A percentile compares a stretch with the other conserved stretches of the same genome.
phyloP scores from a whole-genome alignment of 2,329 filamentous ascomycete species.

The Dryadomyces sulphureus region DNA sequence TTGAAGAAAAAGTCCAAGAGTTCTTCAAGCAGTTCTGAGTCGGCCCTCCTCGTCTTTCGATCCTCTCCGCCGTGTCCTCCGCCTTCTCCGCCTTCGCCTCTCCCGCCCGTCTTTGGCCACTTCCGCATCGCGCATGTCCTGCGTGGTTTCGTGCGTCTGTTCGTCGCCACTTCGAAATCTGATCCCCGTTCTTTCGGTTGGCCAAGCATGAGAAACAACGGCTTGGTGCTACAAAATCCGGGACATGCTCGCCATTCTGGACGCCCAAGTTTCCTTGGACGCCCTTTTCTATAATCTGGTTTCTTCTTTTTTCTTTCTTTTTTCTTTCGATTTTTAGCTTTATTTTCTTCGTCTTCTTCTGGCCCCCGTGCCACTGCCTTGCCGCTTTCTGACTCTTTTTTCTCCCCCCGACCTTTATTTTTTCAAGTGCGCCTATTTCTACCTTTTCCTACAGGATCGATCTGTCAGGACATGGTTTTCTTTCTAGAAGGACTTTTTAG shows the following conservation, averaged over 20 bases:
- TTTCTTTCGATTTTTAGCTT: neutral
- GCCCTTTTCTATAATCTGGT: neutral
- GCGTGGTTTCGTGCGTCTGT: neutral
- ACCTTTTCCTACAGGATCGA: neutral
- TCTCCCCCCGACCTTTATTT: neutral
- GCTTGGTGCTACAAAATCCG: conserved; percentile 1
- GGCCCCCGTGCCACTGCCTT: neutral
- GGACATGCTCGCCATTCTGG: neutral
- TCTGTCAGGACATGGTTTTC: neutral
- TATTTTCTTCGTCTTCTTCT: neutral
- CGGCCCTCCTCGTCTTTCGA: neutral
- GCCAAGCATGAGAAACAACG: conserved; percentile 7
- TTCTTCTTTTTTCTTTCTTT: neutral
- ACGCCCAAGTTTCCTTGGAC: neutral
- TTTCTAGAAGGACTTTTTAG: neutral
- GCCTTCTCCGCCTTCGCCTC: neutral
- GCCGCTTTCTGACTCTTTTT: neutral
- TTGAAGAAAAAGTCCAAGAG: conserved; percentile 51
- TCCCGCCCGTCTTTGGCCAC: neutral
- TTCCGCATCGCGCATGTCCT: no score
- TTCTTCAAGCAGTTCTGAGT: conserved; percentile 39
- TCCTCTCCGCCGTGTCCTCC: neutral
- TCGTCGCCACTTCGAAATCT: neutral
- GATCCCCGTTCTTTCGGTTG: neutral
- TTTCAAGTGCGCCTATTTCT: neutral